Evolutionary conservation across 768 basidiomycete genomes (phyloP).

Genomic region (Rossbeevera mucosa): DNA sequence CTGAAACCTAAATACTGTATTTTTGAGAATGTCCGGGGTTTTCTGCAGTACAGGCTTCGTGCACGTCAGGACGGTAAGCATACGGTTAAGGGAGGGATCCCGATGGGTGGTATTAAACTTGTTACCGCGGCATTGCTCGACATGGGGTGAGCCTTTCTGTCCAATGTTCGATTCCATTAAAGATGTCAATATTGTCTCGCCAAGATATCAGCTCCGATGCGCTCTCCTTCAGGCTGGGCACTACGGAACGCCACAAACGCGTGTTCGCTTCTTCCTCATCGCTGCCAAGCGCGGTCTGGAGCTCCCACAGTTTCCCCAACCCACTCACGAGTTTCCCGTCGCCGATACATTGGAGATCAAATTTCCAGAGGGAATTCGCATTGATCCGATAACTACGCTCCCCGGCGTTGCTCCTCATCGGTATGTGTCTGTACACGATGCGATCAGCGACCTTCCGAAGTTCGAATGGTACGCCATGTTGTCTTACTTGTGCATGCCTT

Average conservation of each 20-base stretch:
- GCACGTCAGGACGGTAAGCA: slow-evolving; percentile 36
- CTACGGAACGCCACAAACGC: slow-evolving; percentile 43
- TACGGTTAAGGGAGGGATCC: slow-evolving; percentile 56
- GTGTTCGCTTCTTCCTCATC: slow-evolving; percentile 48
- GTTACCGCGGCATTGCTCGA: slow-evolving; percentile 55
- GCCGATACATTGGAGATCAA: slow-evolving; percentile 47
- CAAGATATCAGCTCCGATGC: slow-evolving; percentile 43
- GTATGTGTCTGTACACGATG: slow-evolving; percentile 62
- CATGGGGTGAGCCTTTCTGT: slow-evolving; percentile 49
- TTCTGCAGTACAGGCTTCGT: slow-evolving; percentile 38
- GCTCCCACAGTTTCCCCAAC: slow-evolving; percentile 39
- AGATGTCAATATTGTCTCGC: neutral
- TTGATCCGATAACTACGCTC: slow-evolving; percentile 43
- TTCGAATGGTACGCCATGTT: slow-evolving; percentile 64
- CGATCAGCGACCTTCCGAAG: slow-evolving; percentile 64
- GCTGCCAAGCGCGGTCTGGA: slow-evolving; percentile 35
- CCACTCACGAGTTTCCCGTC: slow-evolving; percentile 40
- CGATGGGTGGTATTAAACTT: slow-evolving; percentile 73
- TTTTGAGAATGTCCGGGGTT: slow-evolving; percentile 49
- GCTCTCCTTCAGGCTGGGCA: slow-evolving; percentile 44
- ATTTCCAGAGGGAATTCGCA: slow-evolving; percentile 36
- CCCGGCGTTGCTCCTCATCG: slow-evolving; percentile 53
- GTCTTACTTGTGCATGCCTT: neutral
- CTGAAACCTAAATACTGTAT: slow-evolving; percentile 40
- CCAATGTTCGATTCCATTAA: neutral